Conservation (phyloP, 306 rosid genomes). For the Cucumis sativus region Cucumber_9930_V3 NC_026658.2:21764001-21764500, state of each 20-base stretch:
- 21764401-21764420: background rate
- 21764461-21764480: too few relatives aligned
- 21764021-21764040: too few relatives aligned
- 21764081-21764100: background rate
- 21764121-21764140: slow-evolving; percentile 58
- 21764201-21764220: slow-evolving; percentile 54
- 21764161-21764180: slow-evolving; percentile 58
- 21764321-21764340: background rate
- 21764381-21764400: background rate
- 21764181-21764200: slow-evolving; percentile 72
- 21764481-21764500: too few relatives aligned
- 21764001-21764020: too few relatives aligned
- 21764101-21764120: slow-evolving; percentile 13
- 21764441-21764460: background rate
- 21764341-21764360: background rate
- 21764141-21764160: slow-evolving; percentile 59
- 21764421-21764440: background rate
- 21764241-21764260: slow-evolving; percentile 41
- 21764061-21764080: too few relatives aligned
- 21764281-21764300: background rate
- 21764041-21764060: too few relatives aligned
- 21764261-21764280: background rate
- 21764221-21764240: slow-evolving; percentile 27
- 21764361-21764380: background rate
- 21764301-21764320: background rate